phyloP scores from a whole-genome alignment of 192 early-diverging fungal genomes.

The Rhizophagus prolifer region DNA sequence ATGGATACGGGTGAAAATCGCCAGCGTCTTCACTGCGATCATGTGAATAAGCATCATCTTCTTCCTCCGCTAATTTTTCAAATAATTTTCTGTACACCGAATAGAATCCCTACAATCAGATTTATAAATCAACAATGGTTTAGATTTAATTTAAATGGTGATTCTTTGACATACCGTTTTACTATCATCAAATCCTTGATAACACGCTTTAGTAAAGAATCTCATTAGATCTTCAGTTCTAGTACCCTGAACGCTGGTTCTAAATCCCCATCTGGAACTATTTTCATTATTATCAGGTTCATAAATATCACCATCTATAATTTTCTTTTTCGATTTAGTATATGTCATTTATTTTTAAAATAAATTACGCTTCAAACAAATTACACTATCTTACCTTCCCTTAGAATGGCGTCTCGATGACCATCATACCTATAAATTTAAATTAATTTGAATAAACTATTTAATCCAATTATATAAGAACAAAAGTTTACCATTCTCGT shows the following conservation, averaged over 20 bases:
- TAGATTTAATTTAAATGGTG: neutral
- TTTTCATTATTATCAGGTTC: conserved; percentile 41
- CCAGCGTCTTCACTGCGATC: conserved; percentile 42
- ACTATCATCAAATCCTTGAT: conserved; percentile 69
- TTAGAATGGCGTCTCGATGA: conserved; percentile 89
- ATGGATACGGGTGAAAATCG: conserved; percentile 39
- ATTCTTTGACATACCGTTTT: conserved; percentile 39
- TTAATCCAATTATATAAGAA: neutral
- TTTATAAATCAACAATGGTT: neutral
- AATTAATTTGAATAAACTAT: neutral
- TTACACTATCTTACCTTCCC: conserved; percentile 58
- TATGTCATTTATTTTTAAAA: neutral
- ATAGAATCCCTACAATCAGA: conserved; percentile 65
- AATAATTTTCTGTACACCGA: conserved; percentile 80
- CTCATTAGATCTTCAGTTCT: conserved; percentile 72
- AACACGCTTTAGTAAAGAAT: conserved; percentile 75
- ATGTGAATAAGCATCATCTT: conserved; percentile 59
- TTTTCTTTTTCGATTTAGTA: neutral
- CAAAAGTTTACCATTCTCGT: conserved; percentile 7
- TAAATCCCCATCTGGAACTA: conserved; percentile 32
- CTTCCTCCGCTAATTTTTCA: conserved; percentile 75
- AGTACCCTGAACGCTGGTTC: conserved; percentile 41
- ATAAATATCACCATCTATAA: conserved; percentile 51
- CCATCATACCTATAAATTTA: conserved; percentile 70
- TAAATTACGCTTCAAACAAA: neutral